Evolutionary conservation across 805 yeast genomes (phyloP).

Genomic region (Cyberlindnera amylophila): DNA sequence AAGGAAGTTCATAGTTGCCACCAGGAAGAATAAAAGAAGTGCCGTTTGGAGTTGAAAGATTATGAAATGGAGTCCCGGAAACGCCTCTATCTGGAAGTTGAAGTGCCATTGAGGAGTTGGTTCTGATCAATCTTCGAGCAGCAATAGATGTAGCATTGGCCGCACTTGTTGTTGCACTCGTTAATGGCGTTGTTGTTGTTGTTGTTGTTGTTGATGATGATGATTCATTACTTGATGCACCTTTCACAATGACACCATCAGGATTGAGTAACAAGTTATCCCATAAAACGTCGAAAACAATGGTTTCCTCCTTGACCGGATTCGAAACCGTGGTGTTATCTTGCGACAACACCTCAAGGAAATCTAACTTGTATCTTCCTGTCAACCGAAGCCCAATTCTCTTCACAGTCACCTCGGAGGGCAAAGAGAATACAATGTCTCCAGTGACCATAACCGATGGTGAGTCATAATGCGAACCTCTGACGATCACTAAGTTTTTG

Average conservation of each 20-base stretch:
- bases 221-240: neutral
- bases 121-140: slow-evolving; percentile 19
- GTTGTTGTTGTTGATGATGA: neutral
- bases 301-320: slow-evolving; percentile 47
- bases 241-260: slow-evolving; percentile 26
- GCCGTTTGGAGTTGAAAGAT: slow-evolving; percentile 21
- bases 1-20: slow-evolving; percentile 88
- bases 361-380: slow-evolving; percentile 60
- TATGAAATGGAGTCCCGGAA: slow-evolving; percentile 33
- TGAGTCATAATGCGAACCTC: slow-evolving; percentile 75
- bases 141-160: neutral
- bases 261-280: slow-evolving; percentile 42
- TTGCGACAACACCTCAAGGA: slow-evolving; percentile 43
- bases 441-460: slow-evolving; percentile 75
- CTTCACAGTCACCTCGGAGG: slow-evolving; percentile 63
- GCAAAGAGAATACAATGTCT: slow-evolving; percentile 62
- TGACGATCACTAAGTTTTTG: slow-evolving; percentile 65
- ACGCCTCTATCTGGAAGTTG: slow-evolving; percentile 28
- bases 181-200: slow-evolving; percentile 2
- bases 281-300: slow-evolving; percentile 72
- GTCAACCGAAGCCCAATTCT: slow-evolving; percentile 56
- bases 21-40: slow-evolving; percentile 41
- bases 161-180: neutral
- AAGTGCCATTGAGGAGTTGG: slow-evolving; percentile 25
- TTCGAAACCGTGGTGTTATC: slow-evolving; percentile 35